phyloP scores from a whole-genome alignment of 805 yeast species.

The Yarrowia sp. region DNA sequence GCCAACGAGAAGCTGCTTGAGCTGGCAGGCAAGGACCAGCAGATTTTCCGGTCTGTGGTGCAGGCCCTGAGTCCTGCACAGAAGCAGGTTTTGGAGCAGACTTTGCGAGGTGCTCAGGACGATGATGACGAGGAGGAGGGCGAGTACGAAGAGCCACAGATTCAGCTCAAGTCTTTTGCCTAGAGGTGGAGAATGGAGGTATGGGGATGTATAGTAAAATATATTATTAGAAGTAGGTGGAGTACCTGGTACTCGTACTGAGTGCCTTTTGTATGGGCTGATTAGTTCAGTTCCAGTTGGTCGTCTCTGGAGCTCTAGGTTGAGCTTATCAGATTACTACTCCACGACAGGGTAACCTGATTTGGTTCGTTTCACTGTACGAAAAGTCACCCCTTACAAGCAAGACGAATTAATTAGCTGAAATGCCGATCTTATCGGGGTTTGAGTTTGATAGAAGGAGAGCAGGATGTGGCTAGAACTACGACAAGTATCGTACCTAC shows the following conservation, averaged over 20 bases:
- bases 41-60: constrained; percentile 41
- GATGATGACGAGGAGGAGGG: constrained; percentile 26
- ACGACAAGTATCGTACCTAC: too few relatives aligned
- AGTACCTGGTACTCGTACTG: too few relatives aligned
- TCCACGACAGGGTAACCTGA: too few relatives aligned
- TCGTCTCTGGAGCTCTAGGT: too few relatives aligned
- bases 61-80: constrained; percentile 34
- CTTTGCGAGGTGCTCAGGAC: constrained; percentile 27
- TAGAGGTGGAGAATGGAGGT: not conserved
- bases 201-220: not conserved
- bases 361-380: too few relatives aligned
- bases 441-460: not conserved
- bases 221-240: too few relatives aligned
- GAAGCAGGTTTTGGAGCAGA: constrained; percentile 28
- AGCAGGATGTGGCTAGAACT: too few relatives aligned
- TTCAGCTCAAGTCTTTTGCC: constrained; percentile 50
- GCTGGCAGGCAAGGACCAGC: constrained; percentile 35
- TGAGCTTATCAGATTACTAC: too few relatives aligned
- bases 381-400: too few relatives aligned
- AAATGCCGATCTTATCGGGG: not conserved
- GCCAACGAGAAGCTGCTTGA: constrained; percentile 33
- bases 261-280: too few relatives aligned
- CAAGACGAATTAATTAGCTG: not conserved
- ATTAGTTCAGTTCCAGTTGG: too few relatives aligned
- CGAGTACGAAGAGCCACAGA: constrained; percentile 39